phyloP scores from a whole-genome alignment of 257 asterid species.

The Capsicum rhomboideum region DNA sequence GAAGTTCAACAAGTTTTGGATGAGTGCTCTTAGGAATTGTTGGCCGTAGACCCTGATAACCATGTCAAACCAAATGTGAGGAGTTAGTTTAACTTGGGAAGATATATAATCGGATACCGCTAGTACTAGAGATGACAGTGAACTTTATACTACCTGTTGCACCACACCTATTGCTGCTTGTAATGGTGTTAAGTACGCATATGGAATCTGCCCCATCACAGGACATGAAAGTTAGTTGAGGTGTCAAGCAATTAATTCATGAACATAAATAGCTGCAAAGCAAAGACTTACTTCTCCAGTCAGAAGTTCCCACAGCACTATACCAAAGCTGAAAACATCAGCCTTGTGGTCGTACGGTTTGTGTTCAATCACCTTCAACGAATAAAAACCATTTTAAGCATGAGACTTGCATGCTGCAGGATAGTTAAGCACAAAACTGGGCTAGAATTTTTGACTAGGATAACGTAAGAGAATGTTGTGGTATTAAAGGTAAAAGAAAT shows the following conservation, averaged over 20 bases:
- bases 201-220: constrained; percentile 31
- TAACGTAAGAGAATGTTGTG: background rate
- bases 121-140: background rate
- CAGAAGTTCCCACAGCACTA: constrained; percentile 43
- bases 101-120: background rate
- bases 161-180: constrained; percentile 50
- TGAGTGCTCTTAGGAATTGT: constrained; percentile 35
- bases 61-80: background rate
- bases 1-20: constrained; percentile 39
- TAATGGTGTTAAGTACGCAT: constrained; percentile 37
- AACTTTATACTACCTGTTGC: constrained; percentile 22
- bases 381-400: background rate
- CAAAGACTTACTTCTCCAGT: constrained; percentile 34
- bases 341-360: constrained; percentile 42
- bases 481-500: background rate
- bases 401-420: background rate
- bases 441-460: background rate
- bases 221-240: background rate
- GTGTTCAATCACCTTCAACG: constrained; percentile 40
- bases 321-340: constrained; percentile 41
- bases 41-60: constrained; percentile 39
- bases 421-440: background rate
- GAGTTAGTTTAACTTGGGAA: background rate
- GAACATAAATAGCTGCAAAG: background rate
- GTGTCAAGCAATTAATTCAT: background rate